Conservation (phyloP, 1,139 yeast species). For the Candida anutae region DNA sequence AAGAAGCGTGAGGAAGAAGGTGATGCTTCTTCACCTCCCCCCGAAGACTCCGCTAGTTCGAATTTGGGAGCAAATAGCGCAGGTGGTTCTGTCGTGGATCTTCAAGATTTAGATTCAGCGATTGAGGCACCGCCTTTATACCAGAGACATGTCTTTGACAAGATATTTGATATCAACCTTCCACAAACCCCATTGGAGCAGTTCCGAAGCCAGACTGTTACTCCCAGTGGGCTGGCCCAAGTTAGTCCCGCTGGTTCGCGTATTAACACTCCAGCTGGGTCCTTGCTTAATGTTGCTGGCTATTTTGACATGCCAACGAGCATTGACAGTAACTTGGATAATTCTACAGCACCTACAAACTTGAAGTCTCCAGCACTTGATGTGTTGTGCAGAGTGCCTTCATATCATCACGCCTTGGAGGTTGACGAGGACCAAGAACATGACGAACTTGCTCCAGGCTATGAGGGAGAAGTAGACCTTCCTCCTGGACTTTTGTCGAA, state of each 20-base stretch:
- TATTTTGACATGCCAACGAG: conserved; percentile 22
- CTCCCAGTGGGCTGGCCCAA: conserved; percentile 6
- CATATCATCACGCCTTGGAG: conserved; percentile 30
- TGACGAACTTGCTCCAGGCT: conserved; percentile 23
- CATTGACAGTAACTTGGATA: conserved; percentile 1
- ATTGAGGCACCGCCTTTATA: conserved; percentile 38
- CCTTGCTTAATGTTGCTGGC: conserved; percentile 13
- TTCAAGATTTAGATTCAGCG: conserved; percentile 20
- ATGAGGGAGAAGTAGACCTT: conserved; percentile 6
- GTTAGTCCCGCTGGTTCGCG: conserved; percentile 1
- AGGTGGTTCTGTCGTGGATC: conserved; percentile 10
- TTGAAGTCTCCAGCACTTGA: conserved; percentile 12
- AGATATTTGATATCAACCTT: conserved; percentile 26
- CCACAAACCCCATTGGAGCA: conserved; percentile 36
- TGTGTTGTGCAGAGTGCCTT: conserved; percentile 24
- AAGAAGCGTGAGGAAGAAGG: conserved; percentile 8
- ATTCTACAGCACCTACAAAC: conserved; percentile 2
- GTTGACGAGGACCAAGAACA: conserved; percentile 16
- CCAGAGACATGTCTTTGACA: conserved; percentile 29
- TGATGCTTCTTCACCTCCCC: conserved; percentile 7
- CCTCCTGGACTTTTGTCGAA: not conserved
- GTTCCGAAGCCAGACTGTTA: conserved; percentile 17
- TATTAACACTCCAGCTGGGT: conserved; percentile 11
- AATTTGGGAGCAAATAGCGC: too few relatives aligned
- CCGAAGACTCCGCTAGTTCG: conserved; percentile 8